These are phyloP conservation scores for Hammondia hammondi DNA, from an alignment of 169 alveolate genomes.

Conservation along the genomic window DNA sequence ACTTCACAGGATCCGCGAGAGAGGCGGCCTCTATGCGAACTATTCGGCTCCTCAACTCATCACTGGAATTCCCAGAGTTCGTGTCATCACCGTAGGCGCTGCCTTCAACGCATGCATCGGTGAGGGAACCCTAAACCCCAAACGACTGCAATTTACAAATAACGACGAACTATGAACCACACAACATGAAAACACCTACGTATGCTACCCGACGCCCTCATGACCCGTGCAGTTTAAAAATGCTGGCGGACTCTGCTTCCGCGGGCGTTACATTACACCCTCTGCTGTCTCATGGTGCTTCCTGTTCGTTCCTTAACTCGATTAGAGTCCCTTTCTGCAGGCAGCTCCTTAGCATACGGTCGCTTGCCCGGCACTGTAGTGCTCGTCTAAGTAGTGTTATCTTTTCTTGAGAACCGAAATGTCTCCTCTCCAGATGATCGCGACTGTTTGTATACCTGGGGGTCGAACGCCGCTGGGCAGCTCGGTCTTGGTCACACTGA, in stretches of 20 bases:
- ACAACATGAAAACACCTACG: background rate
- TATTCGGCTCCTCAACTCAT: slow-evolving; percentile 17
- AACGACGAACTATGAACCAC: background rate
- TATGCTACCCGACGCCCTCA: background rate
- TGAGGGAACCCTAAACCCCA: background rate
- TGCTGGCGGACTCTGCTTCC: too few relatives aligned
- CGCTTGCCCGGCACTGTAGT: too few relatives aligned
- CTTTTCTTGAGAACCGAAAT: too few relatives aligned
- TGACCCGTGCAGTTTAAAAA: too few relatives aligned
- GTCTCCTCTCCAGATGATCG: background rate
- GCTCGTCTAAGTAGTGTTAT: too few relatives aligned
- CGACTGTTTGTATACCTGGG: slow-evolving; percentile 51
- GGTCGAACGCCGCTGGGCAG: slow-evolving; percentile 44
- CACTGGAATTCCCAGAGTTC: background rate
- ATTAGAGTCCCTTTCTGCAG: too few relatives aligned
- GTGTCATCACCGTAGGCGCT: slow-evolving; percentile 12
- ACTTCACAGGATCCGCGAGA: background rate
- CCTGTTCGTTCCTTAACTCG: too few relatives aligned
- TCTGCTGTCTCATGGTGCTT: too few relatives aligned
- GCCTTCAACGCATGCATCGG: slow-evolving; percentile 47
- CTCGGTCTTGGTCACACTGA: slow-evolving; percentile 55
- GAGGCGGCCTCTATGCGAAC: background rate
- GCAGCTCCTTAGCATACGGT: too few relatives aligned
- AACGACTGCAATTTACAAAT: too few relatives aligned
- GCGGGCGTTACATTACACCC: too few relatives aligned